Conservation (phyloP, 192 early-diverging fungal genomes). For the Mortierella claussenii region DNA sequence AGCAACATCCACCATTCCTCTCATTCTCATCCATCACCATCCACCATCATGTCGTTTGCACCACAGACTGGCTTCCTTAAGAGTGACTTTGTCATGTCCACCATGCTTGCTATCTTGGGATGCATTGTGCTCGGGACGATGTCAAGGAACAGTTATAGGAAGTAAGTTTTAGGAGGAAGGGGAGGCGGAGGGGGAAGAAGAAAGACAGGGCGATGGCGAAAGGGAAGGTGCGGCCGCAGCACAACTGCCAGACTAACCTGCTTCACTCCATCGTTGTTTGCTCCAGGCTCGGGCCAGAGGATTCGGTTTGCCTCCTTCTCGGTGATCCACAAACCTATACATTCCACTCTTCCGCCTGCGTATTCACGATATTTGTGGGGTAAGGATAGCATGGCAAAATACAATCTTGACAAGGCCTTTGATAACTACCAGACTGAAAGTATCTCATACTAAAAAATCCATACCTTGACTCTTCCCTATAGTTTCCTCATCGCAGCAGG, state of each 20-base stretch:
- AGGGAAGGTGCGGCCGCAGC: no score
- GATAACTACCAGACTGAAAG: no score
- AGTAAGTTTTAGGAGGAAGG: no score
- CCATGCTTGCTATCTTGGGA: conserved; percentile 17
- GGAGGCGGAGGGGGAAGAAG: no score
- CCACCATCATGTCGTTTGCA: conserved; percentile 27
- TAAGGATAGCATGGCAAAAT: not conserved
- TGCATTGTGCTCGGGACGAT: conserved; percentile 30
- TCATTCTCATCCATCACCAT: not conserved
- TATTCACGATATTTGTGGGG: conserved; percentile 17
- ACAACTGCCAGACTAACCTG: no score
- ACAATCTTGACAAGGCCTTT: not conserved
- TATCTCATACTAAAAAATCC: no score
- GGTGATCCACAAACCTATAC: not conserved
- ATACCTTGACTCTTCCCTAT: not conserved
- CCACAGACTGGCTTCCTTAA: conserved; percentile 15
- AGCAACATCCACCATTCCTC: not conserved
- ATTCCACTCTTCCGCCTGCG: conserved; percentile 20
- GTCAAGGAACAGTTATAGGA: conserved; percentile 18
- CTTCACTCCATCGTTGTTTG: no score
- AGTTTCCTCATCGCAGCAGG: conserved; percentile 17
- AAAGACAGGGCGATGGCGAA: no score
- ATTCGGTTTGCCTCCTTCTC: conserved; percentile 21
- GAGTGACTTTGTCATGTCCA: conserved; percentile 35
- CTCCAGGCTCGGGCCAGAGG: no score